Evolutionary conservation across 495 filamentous ascomycete genomes (phyloP).

Genomic region (Cryomyces antarcticus): DNA sequence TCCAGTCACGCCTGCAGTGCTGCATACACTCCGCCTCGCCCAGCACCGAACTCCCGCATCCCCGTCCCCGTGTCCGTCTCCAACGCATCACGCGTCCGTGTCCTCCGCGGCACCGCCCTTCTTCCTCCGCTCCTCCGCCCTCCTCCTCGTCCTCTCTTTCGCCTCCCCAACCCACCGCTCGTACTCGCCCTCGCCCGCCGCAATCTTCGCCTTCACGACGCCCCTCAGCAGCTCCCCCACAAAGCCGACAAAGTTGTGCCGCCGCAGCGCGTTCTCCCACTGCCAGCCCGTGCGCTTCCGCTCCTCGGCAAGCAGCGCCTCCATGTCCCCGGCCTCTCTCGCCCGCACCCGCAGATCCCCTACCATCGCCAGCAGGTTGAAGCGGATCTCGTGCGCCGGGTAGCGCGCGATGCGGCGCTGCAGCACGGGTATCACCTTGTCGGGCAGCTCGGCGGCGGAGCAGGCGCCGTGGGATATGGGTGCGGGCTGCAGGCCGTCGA

Average conservation of each 20-base stretch:
- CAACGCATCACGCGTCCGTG: slow-evolving; percentile 10
- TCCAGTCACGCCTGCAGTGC: no score
- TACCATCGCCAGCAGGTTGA: slow-evolving; percentile 88
- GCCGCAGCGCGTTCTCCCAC: slow-evolving; percentile 85
- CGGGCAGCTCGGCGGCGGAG: slow-evolving; percentile 41
- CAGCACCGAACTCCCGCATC: no score
- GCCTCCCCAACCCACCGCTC: slow-evolving; percentile 62
- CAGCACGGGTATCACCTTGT: slow-evolving; percentile 70
- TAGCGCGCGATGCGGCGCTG: slow-evolving; percentile 71
- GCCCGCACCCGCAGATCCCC: slow-evolving; percentile 58
- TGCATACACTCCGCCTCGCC: no score
- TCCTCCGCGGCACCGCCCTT: slow-evolving; percentile 13
- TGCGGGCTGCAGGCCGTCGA: slow-evolving; percentile 83
- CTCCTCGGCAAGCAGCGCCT: slow-evolving; percentile 61
- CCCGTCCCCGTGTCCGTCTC: not conserved
- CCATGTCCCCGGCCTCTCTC: slow-evolving; percentile 61
- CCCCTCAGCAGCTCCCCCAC: slow-evolving; percentile 78
- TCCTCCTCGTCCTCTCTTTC: slow-evolving; percentile 46
- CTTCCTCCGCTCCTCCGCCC: slow-evolving; percentile 36
- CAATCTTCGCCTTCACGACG: slow-evolving; percentile 51
- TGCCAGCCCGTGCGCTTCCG: slow-evolving; percentile 68
- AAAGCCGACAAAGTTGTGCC: slow-evolving; percentile 95
- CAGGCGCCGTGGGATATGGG: slow-evolving; percentile 77
- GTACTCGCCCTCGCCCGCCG: slow-evolving; percentile 37
- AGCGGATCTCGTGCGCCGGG: slow-evolving; percentile 70